phyloP scores from a whole-genome alignment of 306 rosid genomes.

The Erythrophleum fordii region DNA sequence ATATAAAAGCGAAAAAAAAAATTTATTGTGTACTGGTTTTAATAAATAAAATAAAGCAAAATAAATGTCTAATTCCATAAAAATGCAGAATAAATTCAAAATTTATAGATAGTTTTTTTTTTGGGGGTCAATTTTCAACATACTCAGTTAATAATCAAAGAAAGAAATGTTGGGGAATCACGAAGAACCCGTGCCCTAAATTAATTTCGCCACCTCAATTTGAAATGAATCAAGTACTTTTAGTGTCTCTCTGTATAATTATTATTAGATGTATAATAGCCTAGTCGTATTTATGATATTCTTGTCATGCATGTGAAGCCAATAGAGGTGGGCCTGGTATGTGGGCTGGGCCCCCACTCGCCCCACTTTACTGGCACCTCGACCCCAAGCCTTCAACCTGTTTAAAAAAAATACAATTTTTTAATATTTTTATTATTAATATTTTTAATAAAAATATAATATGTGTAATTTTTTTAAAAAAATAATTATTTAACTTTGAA shows the following conservation, averaged over 20 bases:
- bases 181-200: conserved; percentile 76
- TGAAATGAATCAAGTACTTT: conserved; percentile 1
- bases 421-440: no score
- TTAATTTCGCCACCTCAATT: conserved; percentile 57
- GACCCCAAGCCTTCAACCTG: not conserved
- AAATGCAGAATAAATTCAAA: not conserved
- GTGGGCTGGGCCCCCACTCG: conserved; percentile 53
- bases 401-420: not conserved
- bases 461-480: no score
- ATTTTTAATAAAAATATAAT: no score
- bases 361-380: conserved; percentile 23
- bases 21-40: no score
- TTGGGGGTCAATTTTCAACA: not conserved
- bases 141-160: not conserved
- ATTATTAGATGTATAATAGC: conserved; percentile 10
- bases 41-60: not conserved
- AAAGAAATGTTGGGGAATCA: conserved; percentile 45
- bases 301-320: conserved; percentile 73
- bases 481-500: no score
- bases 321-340: conserved; percentile 40
- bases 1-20: no score
- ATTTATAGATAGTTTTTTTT: not conserved
- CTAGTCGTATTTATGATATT: conserved; percentile 48
- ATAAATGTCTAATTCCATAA: no score
- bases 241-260: conserved; percentile 22